These are phyloP conservation scores for Aureobasidium uvarum DNA, from an alignment of 2,329 filamentous ascomycete species.

Conservation along the genomic window DNA sequence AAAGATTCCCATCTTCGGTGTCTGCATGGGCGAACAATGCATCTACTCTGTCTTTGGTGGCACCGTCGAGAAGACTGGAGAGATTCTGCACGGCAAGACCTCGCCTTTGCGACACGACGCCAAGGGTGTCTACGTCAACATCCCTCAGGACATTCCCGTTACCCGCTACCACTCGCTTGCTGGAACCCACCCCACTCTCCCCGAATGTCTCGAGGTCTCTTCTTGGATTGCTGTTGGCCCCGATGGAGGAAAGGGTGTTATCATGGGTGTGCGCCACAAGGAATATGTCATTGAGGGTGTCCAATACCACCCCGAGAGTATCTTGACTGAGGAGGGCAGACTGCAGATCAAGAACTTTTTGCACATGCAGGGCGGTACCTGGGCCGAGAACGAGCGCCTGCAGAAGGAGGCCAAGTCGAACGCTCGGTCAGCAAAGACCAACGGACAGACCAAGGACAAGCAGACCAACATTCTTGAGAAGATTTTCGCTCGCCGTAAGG, in stretches of 20 bases:
- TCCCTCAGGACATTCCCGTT: conserved; percentile 77
- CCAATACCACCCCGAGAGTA: conserved; percentile 97
- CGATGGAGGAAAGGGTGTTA: conserved; percentile 77
- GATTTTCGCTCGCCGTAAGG: conserved; percentile 81
- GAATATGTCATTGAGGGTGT: conserved; percentile 89
- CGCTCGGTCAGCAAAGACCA: conserved; percentile 38
- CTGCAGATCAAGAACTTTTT: conserved; percentile 93
- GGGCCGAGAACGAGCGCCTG: conserved; percentile 72
- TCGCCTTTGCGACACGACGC: conserved; percentile 84
- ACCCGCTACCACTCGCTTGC: conserved; percentile 96
- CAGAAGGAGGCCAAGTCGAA: conserved; percentile 39
- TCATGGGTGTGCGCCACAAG: conserved; percentile 96
- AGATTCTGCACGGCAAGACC: conserved; percentile 97
- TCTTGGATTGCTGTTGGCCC: conserved; percentile 79
- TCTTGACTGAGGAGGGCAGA: conserved; percentile 83
- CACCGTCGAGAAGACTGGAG: conserved; percentile 85
- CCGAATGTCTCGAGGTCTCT: conserved; percentile 80
- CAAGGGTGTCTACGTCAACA: conserved; percentile 85
- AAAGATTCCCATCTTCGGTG: conserved; percentile 93
- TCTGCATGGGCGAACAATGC: conserved; percentile 99
- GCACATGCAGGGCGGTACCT: conserved; percentile 82
- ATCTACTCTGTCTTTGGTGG: conserved; percentile 94
- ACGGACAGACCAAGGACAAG: conserved; percentile 49
- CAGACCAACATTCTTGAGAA: conserved; percentile 84
- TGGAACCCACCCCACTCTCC: conserved; percentile 83